Evolutionary conservation across 2,329 filamentous ascomycete species (phyloP), one percentile per base, ranked within the genome.

Genomic region (Cyanodermella asteris): DNA sequence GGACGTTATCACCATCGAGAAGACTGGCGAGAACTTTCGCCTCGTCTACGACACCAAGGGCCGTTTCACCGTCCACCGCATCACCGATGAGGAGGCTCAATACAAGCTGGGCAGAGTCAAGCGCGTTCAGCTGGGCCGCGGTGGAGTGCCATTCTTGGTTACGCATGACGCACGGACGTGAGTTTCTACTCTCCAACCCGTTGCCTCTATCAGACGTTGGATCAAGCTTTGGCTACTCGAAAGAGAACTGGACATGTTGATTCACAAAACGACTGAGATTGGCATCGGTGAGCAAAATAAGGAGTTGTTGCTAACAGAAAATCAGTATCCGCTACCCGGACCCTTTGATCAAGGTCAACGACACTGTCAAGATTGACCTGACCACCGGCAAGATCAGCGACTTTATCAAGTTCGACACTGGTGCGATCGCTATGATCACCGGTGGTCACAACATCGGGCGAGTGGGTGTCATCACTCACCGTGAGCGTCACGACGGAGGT

Each of bases 141-240:
- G 87, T 63, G 87, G 82, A 67, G 91, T 97, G 73, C 87, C 87
- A 90, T 97, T 91, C 82, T 93, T 94, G 81, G 87, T 97, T 78
- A 97, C 87, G 82, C 87, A 97, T 78, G 87, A 97, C 87, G 87
- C 87, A 64, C 76, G 87, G 81, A 97, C 87, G 84, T 97, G 68
- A 91, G 84, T 94, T 75, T 74, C n/a, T n/a, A n/a, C n/a, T n/a
- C n/a, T n/a, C n/a, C n/a, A n/a, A n/a, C n/a, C n/a, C n/a, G 62
- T 70, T 63, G 76, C 75, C 80, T 24, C 93, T 82, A 87, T 93
- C 84, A 93, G 84, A 73, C 84, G 84, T 93, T 93, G 84, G 80
- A 84, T 78, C 80, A 90, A 87, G 77, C 67, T 91, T 87, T 91
- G 81, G 81, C n/a, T n/a, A n/a, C n/a, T 61, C 58, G 58, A 64